Conservation (phyloP, 805 yeast genomes). For the Cyberlindnera euphorbiae region DNA sequence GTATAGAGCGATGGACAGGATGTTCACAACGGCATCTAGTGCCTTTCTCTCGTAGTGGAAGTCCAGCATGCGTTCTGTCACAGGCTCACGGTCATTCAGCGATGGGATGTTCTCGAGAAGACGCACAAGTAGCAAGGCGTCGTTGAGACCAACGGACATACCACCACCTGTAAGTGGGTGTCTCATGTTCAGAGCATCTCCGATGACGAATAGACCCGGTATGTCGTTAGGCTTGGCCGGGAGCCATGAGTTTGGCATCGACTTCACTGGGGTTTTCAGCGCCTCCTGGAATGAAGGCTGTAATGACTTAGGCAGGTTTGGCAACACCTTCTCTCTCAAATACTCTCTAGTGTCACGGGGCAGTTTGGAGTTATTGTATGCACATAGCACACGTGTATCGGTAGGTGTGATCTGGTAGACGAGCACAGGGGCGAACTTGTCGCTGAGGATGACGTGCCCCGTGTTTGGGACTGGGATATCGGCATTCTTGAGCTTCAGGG, state of each 20-base stretch:
- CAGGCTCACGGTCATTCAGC: slow-evolving; percentile 51
- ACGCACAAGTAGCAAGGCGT: slow-evolving; percentile 64
- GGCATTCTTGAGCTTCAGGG: slow-evolving; percentile 71
- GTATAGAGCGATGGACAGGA: slow-evolving; percentile 85
- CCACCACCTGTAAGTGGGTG: slow-evolving; percentile 99
- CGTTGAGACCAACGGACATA: slow-evolving; percentile 95
- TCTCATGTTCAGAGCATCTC: slow-evolving; percentile 95
- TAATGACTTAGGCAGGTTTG: slow-evolving; percentile 59
- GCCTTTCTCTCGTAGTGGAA: slow-evolving; percentile 78
- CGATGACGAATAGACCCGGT: slow-evolving; percentile 77
- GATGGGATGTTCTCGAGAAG: slow-evolving; percentile 50
- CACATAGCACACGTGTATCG: slow-evolving; percentile 87
- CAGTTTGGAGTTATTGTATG: slow-evolving; percentile 65
- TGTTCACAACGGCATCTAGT: slow-evolving; percentile 80
- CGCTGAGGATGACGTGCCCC: slow-evolving; percentile 88
- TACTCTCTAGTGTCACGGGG: slow-evolving; percentile 68
- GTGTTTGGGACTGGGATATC: slow-evolving; percentile 66
- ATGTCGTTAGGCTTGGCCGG: slow-evolving; percentile 68
- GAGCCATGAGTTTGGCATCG: slow-evolving; percentile 92
- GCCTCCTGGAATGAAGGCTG: slow-evolving; percentile 69
- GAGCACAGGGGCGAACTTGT: slow-evolving; percentile 76
- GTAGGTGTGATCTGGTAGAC: slow-evolving; percentile 80
- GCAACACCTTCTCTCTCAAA: slow-evolving; percentile 55
- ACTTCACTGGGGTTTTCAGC: slow-evolving; percentile 54
- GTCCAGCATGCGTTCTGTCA: slow-evolving; percentile 51